Conservation (phyloP, 108 stramenopile genomes). For the Pseudonitzschia delicatissima region DNA sequence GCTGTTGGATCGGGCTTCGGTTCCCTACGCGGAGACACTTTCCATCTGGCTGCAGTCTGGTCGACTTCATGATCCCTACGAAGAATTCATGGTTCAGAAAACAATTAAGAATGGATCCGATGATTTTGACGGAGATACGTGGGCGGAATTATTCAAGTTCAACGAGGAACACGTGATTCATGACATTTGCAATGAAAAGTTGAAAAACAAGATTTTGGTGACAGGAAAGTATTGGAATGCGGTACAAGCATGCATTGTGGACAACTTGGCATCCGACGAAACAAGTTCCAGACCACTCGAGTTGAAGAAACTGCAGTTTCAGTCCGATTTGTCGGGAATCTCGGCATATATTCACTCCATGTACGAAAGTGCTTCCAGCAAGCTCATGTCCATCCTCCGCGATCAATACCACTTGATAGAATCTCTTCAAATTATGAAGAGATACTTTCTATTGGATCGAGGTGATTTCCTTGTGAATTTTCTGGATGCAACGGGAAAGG, state of each 20-base stretch:
- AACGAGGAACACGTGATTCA: slow-evolving; percentile 52
- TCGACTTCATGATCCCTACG: slow-evolving; percentile 79
- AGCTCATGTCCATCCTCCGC: slow-evolving; percentile 66
- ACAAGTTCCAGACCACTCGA: slow-evolving; percentile 20
- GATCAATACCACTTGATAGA: slow-evolving; percentile 54
- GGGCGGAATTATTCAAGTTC: slow-evolving; percentile 50
- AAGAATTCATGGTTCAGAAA: slow-evolving; percentile 87
- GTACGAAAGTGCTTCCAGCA: slow-evolving; percentile 70
- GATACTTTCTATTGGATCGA: slow-evolving; percentile 96
- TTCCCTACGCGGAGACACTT: slow-evolving; percentile 87
- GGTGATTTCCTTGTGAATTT: slow-evolving; percentile 97
- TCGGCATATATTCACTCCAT: slow-evolving; percentile 58
- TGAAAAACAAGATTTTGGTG: slow-evolving; percentile 59
- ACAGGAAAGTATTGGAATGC: slow-evolving; percentile 95
- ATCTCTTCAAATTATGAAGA: slow-evolving; percentile 83
- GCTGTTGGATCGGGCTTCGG: slow-evolving; percentile 64
- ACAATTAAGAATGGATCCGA: neutral
- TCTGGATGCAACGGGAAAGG: slow-evolving; percentile 89
- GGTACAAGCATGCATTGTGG: slow-evolving; percentile 57
- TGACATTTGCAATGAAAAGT: slow-evolving; percentile 24
- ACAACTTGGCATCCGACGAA: neutral
- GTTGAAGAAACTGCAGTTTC: slow-evolving; percentile 25
- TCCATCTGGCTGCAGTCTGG: slow-evolving; percentile 80
- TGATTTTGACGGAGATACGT: slow-evolving; percentile 46
- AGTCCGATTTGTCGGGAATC: slow-evolving; percentile 44